Conservation (phyloP, 805 yeast genomes). For the Vanderwaltozyma yarrowii region DNA sequence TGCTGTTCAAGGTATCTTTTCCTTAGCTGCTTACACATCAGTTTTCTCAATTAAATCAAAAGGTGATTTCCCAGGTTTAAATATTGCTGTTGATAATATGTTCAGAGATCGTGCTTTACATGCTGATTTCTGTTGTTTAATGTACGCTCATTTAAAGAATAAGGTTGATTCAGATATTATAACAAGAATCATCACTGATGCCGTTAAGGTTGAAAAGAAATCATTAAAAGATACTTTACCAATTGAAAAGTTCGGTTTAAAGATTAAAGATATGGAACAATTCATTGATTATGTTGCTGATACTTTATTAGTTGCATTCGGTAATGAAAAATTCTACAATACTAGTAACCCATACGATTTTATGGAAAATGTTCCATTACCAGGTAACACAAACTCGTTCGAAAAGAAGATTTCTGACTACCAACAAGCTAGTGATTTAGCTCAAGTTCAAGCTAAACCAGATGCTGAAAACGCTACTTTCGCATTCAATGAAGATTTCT, state of each 20-base stretch:
- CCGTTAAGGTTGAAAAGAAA: constrained; percentile 86
- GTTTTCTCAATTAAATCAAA: constrained; percentile 95
- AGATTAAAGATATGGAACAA: constrained; percentile 82
- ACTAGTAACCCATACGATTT: constrained; percentile 91
- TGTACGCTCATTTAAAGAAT: constrained; percentile 84
- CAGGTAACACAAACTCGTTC: constrained; percentile 97
- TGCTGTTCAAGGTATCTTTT: constrained; percentile 96
- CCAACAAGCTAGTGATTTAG: constrained; percentile 99
- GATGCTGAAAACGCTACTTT: constrained; percentile 38
- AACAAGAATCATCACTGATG: constrained; percentile 81
- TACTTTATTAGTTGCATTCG: constrained; percentile 78
- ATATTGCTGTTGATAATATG: constrained; percentile 90
- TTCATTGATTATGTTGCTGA: constrained; percentile 96
- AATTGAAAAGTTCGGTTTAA: constrained; percentile 85
- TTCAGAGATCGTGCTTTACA: constrained; percentile 97
- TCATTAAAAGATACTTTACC: constrained; percentile 89
- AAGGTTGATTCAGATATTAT: constrained; percentile 73
- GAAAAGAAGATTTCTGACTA: constrained; percentile 98
- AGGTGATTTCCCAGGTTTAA: constrained; percentile 95
- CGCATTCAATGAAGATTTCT: constrained; percentile 88
- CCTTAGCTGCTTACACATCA: constrained; percentile 94
- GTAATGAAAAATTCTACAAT: constrained; percentile 80
- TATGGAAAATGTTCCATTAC: constrained; percentile 94
- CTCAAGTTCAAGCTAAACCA: constrained; percentile 41
- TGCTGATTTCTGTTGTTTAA: constrained; percentile 92